Evolutionary conservation across 257 asterid species (phyloP).

Genomic region (Rehmannia glutinosa): DNA sequence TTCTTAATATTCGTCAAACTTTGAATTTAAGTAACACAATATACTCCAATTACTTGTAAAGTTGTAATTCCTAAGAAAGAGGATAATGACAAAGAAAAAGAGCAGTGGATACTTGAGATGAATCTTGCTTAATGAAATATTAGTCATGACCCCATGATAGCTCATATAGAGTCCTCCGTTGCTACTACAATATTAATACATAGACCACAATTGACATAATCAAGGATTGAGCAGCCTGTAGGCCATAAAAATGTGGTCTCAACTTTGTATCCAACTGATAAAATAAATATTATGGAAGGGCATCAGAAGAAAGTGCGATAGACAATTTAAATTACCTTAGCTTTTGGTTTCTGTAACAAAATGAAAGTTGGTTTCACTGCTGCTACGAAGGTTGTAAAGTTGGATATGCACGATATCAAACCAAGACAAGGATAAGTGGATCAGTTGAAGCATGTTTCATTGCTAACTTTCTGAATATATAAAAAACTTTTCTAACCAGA

Average conservation of each 20-base stretch:
- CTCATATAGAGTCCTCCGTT: constrained; percentile 4
- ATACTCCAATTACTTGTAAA: not conserved
- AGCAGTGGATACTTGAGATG: not conserved
- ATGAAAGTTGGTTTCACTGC: constrained; percentile 42
- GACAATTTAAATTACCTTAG: constrained; percentile 52
- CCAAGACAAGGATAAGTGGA: constrained; percentile 18
- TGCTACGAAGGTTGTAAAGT: constrained; percentile 45
- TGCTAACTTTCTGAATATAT: constrained; percentile 10
- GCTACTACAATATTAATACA: not conserved
- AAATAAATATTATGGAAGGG: not conserved
- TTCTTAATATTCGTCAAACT: too few species aligned
- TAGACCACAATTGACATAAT: constrained; percentile 6
- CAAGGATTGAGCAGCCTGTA: not conserved
- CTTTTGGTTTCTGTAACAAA: constrained; percentile 48
- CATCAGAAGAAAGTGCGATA: not conserved
- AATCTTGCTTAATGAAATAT: not conserved
- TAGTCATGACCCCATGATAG: not conserved
- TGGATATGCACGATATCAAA: constrained; percentile 44
- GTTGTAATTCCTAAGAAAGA: not conserved
- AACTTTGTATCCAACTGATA: not conserved
- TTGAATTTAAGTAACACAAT: too few species aligned
- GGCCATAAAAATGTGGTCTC: too few species aligned
- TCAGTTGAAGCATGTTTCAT: not conserved
- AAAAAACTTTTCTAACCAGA: constrained; percentile 56
- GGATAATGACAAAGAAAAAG: not conserved